Evolutionary conservation across 139 green algal genomes (phyloP).

Genomic region (Chlamydomonas sp.): DNA sequence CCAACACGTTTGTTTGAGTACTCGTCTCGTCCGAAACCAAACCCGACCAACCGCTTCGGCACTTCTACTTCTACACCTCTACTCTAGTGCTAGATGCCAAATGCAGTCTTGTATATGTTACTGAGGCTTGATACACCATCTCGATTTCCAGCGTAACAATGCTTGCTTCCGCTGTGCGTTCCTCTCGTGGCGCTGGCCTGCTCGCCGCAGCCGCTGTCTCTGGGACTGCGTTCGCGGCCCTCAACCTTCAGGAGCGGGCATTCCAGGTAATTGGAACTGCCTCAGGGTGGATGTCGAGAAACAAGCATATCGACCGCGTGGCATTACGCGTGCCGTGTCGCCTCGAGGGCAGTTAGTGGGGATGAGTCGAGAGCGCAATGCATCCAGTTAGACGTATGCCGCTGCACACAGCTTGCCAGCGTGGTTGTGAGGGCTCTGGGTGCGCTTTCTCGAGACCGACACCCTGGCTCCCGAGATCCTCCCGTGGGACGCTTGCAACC

Average conservation of each 20-base stretch:
- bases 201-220: slow-evolving; percentile 14
- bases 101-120: too few relatives aligned
- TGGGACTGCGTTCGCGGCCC: background rate
- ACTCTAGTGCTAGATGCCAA: too few relatives aligned
- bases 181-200: slow-evolving; percentile 3
- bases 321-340: background rate
- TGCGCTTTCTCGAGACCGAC: too few relatives aligned
- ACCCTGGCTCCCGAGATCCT: too few relatives aligned
- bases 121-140: too few relatives aligned
- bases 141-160: background rate
- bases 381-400: background rate
- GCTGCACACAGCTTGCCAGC: background rate
- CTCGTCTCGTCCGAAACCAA: too few relatives aligned
- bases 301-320: background rate
- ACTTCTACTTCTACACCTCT: too few relatives aligned
- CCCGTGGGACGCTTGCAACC: background rate
- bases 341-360: background rate
- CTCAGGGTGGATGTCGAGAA: background rate
- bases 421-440: too few relatives aligned
- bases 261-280: background rate
- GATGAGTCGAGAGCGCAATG: background rate
- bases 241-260: background rate
- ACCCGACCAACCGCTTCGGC: too few relatives aligned
- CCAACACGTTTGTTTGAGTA: too few relatives aligned
- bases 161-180: slow-evolving; percentile 1